phyloP scores from a whole-genome alignment of 108 stramenopile species.

The Discostella pseudostelligera region DNA sequence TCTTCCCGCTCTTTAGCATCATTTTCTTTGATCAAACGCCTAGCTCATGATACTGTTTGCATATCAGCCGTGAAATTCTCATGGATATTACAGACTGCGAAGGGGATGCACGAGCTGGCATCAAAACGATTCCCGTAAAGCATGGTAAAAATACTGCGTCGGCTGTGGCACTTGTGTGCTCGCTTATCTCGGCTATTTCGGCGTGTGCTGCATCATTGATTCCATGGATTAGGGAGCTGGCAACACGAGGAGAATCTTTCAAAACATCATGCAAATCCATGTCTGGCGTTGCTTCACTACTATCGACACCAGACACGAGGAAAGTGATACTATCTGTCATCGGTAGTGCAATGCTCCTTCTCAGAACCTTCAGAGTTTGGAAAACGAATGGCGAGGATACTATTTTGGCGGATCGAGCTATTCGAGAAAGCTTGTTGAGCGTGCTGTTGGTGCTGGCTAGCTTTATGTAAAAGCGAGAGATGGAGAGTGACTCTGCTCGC shows the following conservation, averaged over 20 bases:
- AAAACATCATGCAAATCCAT: not conserved
- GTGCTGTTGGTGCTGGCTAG: slow-evolving; percentile 43
- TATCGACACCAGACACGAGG: slow-evolving; percentile 6
- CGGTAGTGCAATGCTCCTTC: slow-evolving; percentile 35
- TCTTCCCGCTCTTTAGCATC: not conserved
- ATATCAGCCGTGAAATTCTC: slow-evolving; percentile 62
- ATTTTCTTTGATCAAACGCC: not conserved
- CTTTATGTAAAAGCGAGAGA: slow-evolving; percentile 27
- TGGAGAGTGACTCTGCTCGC: too few species aligned
- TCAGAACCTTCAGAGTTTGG: slow-evolving; percentile 25
- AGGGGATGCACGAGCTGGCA: slow-evolving; percentile 48
- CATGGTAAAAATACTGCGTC: slow-evolving; percentile 57
- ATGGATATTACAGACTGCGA: slow-evolving; percentile 75
- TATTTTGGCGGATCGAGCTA: slow-evolving; percentile 32
- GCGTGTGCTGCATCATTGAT: slow-evolving; percentile 27
- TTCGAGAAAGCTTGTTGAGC: slow-evolving; percentile 37
- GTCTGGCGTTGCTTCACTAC: not conserved
- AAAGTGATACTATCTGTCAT: slow-evolving; percentile 30
- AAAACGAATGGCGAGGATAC: slow-evolving; percentile 38
- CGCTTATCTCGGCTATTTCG: slow-evolving; percentile 12
- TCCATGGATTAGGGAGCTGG: not conserved
- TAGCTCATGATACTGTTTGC: slow-evolving; percentile 1
- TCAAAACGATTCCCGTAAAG: slow-evolving; percentile 65
- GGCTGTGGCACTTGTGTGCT: slow-evolving; percentile 32
- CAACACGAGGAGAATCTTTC: not conserved